Evolutionary conservation across 2,329 filamentous ascomycete species (phyloP).

Genomic region (Colletotrichum sp.): DNA sequence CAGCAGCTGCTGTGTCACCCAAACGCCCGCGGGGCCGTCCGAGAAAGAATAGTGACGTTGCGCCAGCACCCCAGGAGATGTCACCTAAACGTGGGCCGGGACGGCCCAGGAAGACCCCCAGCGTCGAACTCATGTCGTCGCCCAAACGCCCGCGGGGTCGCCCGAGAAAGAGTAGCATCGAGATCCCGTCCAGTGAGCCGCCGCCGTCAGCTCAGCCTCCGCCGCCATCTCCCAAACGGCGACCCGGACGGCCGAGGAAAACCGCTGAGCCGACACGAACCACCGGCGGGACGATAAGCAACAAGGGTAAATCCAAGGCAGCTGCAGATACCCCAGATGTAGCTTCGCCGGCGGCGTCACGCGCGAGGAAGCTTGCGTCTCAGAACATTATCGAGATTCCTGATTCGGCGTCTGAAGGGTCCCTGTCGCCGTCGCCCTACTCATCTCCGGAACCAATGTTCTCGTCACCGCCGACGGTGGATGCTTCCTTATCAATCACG

Average conservation of each 20-base stretch:
- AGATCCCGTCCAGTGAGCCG: slow-evolving; percentile 30
- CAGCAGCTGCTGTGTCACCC: slow-evolving; percentile 24
- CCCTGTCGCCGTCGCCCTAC: slow-evolving; percentile 29
- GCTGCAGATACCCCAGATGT: slow-evolving; percentile 13
- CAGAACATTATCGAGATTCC: slow-evolving; percentile 49
- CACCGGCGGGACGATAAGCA: background rate
- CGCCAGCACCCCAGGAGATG: slow-evolving; percentile 27
- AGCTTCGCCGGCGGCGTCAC: slow-evolving; percentile 26
- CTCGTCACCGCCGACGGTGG: slow-evolving; percentile 46
- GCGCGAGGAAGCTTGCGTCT: slow-evolving; percentile 25
- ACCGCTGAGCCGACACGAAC: background rate
- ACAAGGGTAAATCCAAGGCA: background rate
- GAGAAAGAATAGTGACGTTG: slow-evolving; percentile 32
- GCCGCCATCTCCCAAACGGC: slow-evolving; percentile 1
- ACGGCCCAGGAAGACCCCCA: slow-evolving; percentile 33
- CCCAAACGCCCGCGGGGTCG: slow-evolving; percentile 37
- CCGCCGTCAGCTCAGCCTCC: slow-evolving; percentile 37
- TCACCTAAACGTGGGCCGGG: slow-evolving; percentile 42
- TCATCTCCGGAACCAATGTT: slow-evolving; percentile 43
- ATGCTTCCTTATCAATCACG: slow-evolving; percentile 47
- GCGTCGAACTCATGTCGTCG: background rate
- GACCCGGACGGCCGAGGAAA: slow-evolving; percentile 3
- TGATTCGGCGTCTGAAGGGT: slow-evolving; percentile 53
- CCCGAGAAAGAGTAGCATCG: slow-evolving; percentile 39
- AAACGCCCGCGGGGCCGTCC: slow-evolving; percentile 43